Evolutionary conservation across 2,329 filamentous ascomycete genomes (phyloP).

Genomic region (Plenodomus tracheiphilus): DNA sequence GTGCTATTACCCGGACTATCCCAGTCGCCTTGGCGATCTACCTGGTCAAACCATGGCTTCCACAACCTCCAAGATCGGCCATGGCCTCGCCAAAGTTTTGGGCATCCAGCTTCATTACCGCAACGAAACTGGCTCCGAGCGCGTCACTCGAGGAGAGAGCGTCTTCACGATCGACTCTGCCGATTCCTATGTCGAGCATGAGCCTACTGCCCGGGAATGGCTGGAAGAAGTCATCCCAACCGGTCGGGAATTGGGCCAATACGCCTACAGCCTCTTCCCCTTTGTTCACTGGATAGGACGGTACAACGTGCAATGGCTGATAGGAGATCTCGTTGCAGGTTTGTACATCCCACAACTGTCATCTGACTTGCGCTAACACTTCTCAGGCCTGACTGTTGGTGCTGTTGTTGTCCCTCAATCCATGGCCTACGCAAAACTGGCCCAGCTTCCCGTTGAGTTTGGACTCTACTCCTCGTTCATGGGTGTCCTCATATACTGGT

Average conservation of each 20-base stretch:
- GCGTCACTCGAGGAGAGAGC: conserved; percentile 76
- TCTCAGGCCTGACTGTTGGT: conserved; percentile 69
- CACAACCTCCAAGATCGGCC: conserved; percentile 63
- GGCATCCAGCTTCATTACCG: conserved; percentile 79
- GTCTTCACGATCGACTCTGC: conserved; percentile 72
- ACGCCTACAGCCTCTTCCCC: conserved; percentile 76
- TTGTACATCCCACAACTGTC: conserved; percentile 31
- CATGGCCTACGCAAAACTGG: conserved; percentile 91
- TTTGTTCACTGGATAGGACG: conserved; percentile 85
- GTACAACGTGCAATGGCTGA: conserved; percentile 89
- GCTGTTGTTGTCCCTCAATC: conserved; percentile 87
- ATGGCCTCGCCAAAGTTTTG: conserved; percentile 74
- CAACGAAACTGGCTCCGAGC: conserved; percentile 61
- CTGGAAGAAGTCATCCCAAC: conserved; percentile 66
- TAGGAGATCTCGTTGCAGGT: conserved; percentile 89
- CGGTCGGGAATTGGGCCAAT: conserved; percentile 58
- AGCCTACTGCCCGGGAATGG: conserved; percentile 76
- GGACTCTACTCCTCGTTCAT: conserved; percentile 96
- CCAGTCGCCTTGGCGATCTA: conserved; percentile 9
- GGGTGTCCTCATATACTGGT: conserved; percentile 94
- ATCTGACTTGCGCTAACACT: conserved; percentile 7
- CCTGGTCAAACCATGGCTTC: conserved; percentile 28
- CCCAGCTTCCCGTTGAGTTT: conserved; percentile 75
- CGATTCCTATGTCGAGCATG: conserved; percentile 79
- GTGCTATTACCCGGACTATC: conserved; percentile 6